These are phyloP conservation scores for Pyricularia pennisetigena DNA, from an alignment of 2,329 filamentous ascomycete species.

Conservation along the genomic window DNA sequence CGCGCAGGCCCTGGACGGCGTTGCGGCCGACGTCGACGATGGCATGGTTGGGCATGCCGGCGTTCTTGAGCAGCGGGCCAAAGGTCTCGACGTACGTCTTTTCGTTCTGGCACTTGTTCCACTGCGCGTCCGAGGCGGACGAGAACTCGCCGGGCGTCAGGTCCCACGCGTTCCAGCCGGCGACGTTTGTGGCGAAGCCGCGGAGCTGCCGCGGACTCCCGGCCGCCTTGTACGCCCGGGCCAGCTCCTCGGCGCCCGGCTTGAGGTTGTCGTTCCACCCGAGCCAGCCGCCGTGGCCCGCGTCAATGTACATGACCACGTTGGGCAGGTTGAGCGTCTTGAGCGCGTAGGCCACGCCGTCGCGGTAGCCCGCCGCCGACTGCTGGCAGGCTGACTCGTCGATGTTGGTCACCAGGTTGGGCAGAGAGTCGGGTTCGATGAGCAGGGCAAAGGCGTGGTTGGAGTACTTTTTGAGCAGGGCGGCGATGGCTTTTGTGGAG, in stretches of 20 bases:
- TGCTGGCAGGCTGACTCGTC: constrained; percentile 42
- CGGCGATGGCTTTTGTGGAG: constrained; percentile 32
- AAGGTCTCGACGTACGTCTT: constrained; percentile 31
- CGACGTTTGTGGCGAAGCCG: constrained; percentile 28
- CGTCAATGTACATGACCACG: constrained; percentile 54
- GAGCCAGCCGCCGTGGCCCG: constrained; percentile 54
- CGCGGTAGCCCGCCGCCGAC: constrained; percentile 43
- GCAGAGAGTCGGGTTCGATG: constrained; percentile 53
- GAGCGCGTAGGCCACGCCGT: constrained; percentile 45
- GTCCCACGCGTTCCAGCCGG: constrained; percentile 30
- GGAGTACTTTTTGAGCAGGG: constrained; percentile 41
- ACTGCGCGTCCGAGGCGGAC: constrained; percentile 29
- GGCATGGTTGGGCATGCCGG: constrained; percentile 31
- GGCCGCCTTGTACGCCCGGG: constrained; percentile 25
- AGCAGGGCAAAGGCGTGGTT: constrained; percentile 32
- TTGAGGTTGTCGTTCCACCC: constrained; percentile 50
- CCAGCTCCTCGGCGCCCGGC: constrained; percentile 27
- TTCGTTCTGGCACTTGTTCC: constrained; percentile 31
- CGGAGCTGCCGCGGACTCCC: constrained; percentile 27
- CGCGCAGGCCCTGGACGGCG: constrained; percentile 29
- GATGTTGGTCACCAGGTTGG: constrained; percentile 53
- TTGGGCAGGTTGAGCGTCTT: constrained; percentile 47
- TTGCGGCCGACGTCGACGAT: constrained; percentile 31
- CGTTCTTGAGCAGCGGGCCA: constrained; percentile 23
- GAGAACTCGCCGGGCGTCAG: constrained; percentile 26